phyloP scores from a whole-genome alignment of 306 rosid species.

The Cyclanthera cordifolia region DNA sequence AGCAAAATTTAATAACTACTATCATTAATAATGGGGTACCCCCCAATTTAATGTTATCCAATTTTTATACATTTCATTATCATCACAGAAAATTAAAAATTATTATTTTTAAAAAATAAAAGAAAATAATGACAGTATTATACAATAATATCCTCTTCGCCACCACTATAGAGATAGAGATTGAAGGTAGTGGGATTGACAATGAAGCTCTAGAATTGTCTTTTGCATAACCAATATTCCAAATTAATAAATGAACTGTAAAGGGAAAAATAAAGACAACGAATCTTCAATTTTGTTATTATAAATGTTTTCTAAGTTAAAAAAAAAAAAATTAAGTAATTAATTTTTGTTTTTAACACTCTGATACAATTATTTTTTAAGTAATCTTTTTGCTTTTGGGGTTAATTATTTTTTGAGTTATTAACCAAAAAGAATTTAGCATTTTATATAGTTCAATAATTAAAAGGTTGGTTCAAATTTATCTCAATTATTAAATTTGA shows the following conservation, averaged over 20 bases:
- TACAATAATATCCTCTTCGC: not conserved
- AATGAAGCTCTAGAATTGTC: constrained; percentile 1
- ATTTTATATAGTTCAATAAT: no score
- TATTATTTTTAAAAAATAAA: not conserved
- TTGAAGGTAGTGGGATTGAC: not conserved
- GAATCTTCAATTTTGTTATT: no score
- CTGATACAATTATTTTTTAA: no score
- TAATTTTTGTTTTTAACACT: no score
- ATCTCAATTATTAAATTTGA: no score
- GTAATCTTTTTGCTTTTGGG: no score
- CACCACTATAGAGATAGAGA: constrained; percentile 2
- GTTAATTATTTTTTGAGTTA: no score
- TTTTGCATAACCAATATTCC: not conserved
- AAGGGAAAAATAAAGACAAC: not conserved
- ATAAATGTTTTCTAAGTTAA: no score
- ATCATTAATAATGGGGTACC: not conserved
- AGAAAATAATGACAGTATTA: not conserved
- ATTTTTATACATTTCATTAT: not conserved
- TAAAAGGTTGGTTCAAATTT: no score
- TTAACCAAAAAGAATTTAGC: no score
- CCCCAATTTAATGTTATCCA: not conserved
- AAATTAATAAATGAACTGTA: not conserved
- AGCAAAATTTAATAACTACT: not conserved
- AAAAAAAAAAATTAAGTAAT: not conserved
- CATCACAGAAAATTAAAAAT: not conserved